Evolutionary conservation across 495 filamentous ascomycete species (phyloP).

Genomic region (Daldinia grandis): DNA sequence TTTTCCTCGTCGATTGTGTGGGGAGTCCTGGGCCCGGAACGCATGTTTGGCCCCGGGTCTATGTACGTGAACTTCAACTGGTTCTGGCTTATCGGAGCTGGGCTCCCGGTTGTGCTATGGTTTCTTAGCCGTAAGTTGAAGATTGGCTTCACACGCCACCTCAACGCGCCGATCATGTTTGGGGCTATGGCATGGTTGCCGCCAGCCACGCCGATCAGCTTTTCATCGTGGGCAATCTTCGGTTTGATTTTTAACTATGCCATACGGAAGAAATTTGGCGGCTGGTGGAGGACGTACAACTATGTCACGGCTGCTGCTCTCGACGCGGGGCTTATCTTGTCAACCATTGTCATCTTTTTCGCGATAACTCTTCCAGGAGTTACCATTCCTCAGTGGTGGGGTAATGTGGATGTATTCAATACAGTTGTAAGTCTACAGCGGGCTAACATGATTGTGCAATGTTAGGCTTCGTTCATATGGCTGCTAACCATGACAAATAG

Average conservation of each 20-base stretch:
- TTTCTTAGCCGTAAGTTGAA: conserved; percentile 60
- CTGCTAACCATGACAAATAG: conserved; percentile 32
- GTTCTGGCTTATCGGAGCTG: conserved; percentile 66
- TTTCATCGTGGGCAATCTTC: conserved; percentile 66
- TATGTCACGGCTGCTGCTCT: conserved; percentile 69
- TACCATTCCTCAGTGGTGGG: conserved; percentile 59
- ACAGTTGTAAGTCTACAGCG: conserved; percentile 39
- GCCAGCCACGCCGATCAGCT: conserved; percentile 66
- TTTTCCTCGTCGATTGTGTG: conserved; percentile 64
- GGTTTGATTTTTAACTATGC: conserved; percentile 66
- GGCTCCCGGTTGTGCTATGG: conserved; percentile 60
- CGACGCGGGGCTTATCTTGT: conserved; percentile 55
- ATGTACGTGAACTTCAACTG: conserved; percentile 66
- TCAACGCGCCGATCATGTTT: conserved; percentile 68
- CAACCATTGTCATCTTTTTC: conserved; percentile 59
- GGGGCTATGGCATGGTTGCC: conserved; percentile 65
- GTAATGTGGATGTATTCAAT: conserved; percentile 53
- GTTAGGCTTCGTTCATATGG: background rate
- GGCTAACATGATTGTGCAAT: background rate
- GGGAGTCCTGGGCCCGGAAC: conserved; percentile 65
- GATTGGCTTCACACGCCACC: conserved; percentile 54
- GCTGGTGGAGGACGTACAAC: conserved; percentile 70
- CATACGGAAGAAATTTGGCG: conserved; percentile 58
- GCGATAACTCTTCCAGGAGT: conserved; percentile 52
- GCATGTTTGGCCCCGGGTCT: conserved; percentile 65